These are phyloP conservation scores for Amylostereum chailletii DNA, from an alignment of 1,284 basidiomycete genomes.

Conservation along the genomic window DNA sequence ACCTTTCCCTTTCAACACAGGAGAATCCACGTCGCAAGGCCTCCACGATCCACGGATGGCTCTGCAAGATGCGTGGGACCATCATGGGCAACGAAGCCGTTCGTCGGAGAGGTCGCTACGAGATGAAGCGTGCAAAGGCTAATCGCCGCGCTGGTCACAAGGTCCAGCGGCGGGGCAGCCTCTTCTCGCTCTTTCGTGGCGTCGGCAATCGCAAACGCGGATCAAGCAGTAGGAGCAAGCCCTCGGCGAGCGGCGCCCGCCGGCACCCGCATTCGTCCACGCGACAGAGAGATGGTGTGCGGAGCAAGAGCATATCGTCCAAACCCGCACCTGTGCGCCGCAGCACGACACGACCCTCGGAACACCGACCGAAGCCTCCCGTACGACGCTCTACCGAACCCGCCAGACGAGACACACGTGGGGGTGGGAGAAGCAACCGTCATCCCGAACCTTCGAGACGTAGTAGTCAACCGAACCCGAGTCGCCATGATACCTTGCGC, in stretches of 20 bases:
- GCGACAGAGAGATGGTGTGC: slow-evolving; percentile 3
- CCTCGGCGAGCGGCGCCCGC: not conserved
- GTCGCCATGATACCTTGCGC: no score
- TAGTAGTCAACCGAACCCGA: no score
- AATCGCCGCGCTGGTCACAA: slow-evolving; percentile 8
- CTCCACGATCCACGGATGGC: slow-evolving; percentile 66
- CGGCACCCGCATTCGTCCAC: slow-evolving; percentile 2
- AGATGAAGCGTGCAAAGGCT: slow-evolving; percentile 26
- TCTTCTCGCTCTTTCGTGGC: slow-evolving; percentile 5
- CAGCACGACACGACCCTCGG: not conserved
- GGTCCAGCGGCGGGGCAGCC: not conserved
- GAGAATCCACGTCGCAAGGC: slow-evolving; percentile 49
- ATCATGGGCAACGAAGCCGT: slow-evolving; percentile 56
- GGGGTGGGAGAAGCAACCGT: no score
- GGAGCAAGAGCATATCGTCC: not conserved
- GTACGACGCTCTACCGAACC: no score
- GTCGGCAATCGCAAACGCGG: not conserved
- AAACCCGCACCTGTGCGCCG: not conserved
- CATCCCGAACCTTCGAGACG: no score
- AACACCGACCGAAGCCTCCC: no score
- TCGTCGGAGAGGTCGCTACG: slow-evolving; percentile 35
- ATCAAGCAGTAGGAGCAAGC: not conserved
- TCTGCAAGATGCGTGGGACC: slow-evolving; percentile 72
- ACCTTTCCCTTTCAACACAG: not conserved
- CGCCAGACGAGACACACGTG: no score